phyloP scores from a whole-genome alignment of 2,329 filamentous ascomycete species.

The Parascedosporium putredinis region DNA sequence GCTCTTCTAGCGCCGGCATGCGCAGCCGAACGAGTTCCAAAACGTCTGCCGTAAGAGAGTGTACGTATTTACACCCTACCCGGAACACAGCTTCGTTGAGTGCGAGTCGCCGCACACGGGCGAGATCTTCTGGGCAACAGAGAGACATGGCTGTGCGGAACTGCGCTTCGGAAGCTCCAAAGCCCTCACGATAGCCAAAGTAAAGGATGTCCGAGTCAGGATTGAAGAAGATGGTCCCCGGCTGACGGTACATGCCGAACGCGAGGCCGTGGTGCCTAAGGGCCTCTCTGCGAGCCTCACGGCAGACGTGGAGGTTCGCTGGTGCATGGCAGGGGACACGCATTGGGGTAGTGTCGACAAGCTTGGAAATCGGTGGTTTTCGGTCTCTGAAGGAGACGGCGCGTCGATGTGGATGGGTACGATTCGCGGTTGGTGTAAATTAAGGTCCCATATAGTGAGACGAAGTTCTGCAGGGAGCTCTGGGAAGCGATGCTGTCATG shows the following conservation, averaged over 20 bases:
- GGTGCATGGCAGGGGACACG: slow-evolving; percentile 28
- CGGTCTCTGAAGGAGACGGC: slow-evolving; percentile 16
- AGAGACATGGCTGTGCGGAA: slow-evolving; percentile 34
- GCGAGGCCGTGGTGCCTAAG: slow-evolving; percentile 27
- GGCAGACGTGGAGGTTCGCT: slow-evolving; percentile 33
- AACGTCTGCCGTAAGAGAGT: slow-evolving; percentile 29
- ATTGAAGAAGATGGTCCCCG: slow-evolving; percentile 32
- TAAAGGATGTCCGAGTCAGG: slow-evolving; percentile 32
- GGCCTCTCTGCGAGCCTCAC: slow-evolving; percentile 34
- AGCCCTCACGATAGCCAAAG: slow-evolving; percentile 33
- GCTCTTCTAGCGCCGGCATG: slow-evolving; percentile 28
- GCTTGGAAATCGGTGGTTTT: background rate
- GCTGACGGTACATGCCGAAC: slow-evolving; percentile 31
- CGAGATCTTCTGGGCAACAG: slow-evolving; percentile 29
- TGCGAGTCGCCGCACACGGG: slow-evolving; percentile 29
- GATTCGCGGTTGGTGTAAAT: slow-evolving; percentile 30
- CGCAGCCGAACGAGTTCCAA: slow-evolving; percentile 26
- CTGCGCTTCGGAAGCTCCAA: slow-evolving; percentile 33
- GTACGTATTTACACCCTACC: slow-evolving; percentile 20
- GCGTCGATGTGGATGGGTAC: slow-evolving; percentile 31
- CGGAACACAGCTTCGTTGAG: slow-evolving; percentile 33
- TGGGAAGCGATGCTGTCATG: slow-evolving; percentile 28
- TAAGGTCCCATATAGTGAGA: slow-evolving; percentile 36
- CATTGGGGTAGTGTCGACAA: slow-evolving; percentile 23
- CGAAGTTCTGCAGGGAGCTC: slow-evolving; percentile 35